These are phyloP conservation scores for Malassezia restricta DNA, from an alignment of 1,284 basidiomycete genomes.

Conservation along the genomic window DNA sequence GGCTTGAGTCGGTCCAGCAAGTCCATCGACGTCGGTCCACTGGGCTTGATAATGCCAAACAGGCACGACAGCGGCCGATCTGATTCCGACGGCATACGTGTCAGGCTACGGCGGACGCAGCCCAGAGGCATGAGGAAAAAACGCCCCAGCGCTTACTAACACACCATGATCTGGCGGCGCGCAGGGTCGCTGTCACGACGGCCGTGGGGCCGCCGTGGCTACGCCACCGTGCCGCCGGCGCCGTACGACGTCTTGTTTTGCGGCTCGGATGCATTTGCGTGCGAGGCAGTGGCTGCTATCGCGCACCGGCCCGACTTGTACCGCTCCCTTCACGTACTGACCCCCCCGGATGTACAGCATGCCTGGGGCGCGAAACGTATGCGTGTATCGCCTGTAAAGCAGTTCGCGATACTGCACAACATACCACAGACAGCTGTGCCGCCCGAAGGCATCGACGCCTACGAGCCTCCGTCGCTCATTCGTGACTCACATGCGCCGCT, in stretches of 20 bases:
- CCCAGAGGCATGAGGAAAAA: background rate
- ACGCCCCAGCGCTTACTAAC: too few relatives aligned
- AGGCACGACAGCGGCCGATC: conserved; percentile 60
- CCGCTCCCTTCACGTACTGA: conserved; percentile 52
- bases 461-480: conserved; percentile 8
- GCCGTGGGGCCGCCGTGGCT: too few relatives aligned
- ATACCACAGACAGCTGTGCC: conserved; percentile 21
- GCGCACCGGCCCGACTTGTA: background rate
- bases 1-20: conserved; percentile 75
- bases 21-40: conserved; percentile 79
- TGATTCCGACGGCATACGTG: background rate
- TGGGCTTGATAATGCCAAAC: conserved; percentile 73
- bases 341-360: conserved; percentile 50
- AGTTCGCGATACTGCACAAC: conserved; percentile 17
- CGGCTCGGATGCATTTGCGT: conserved; percentile 36
- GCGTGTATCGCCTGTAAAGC: conserved; percentile 30
- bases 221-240: background rate
- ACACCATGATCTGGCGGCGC: too few relatives aligned
- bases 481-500: conserved; percentile 45
- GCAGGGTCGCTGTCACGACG: too few relatives aligned
- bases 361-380: conserved; percentile 32
- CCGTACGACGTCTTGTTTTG: conserved; percentile 43
- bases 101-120: too few relatives aligned
- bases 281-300: conserved; percentile 16
- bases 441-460: conserved; percentile 14